Conservation (phyloP, 2,329 filamentous ascomycete species). For the Coniochaeta pulveracea region DNA sequence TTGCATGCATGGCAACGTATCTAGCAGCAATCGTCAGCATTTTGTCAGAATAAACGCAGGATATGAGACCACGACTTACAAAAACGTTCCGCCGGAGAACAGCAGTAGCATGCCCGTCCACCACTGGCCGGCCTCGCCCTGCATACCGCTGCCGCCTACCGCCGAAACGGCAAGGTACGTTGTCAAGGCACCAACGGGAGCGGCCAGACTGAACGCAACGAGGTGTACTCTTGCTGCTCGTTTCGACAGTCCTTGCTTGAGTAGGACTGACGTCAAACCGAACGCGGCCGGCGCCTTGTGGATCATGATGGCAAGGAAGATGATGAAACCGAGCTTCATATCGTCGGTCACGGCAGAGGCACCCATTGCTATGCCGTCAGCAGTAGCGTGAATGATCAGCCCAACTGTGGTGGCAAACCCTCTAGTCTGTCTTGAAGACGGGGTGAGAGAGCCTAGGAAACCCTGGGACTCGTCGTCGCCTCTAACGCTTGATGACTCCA, state of each 20-base stretch:
- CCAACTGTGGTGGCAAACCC: conserved; percentile 80
- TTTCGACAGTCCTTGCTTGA: conserved; percentile 87
- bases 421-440: conserved; percentile 45
- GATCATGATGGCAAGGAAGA: conserved; percentile 94
- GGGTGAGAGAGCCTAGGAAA: conserved; percentile 47
- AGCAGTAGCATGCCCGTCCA: conserved; percentile 86
- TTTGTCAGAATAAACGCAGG: not conserved
- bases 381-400: conserved; percentile 89
- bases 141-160: conserved; percentile 48
- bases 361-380: conserved; percentile 91
- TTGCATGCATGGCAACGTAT: conserved; percentile 97
- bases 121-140: conserved; percentile 60
- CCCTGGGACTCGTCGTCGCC: conserved; percentile 46
- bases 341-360: conserved; percentile 71
- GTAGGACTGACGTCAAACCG: conserved; percentile 76
- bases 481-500: conserved; percentile 29
- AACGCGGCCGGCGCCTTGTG: conserved; percentile 96
- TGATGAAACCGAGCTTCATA: conserved; percentile 72
- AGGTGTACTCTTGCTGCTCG: conserved; percentile 75
- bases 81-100: conserved; percentile 92
- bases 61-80: conserved; percentile 49
- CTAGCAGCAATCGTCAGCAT: conserved; percentile 30
- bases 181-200: conserved; percentile 70
- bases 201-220: conserved; percentile 82
- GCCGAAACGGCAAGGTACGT: conserved; percentile 75